A percentile compares a stretch with the other conserved stretches of the same genome.
Evolutionary conservation across 2,329 filamentous ascomycete species (phyloP).

Genomic region (Purpureocillium lavendulum): DNA sequence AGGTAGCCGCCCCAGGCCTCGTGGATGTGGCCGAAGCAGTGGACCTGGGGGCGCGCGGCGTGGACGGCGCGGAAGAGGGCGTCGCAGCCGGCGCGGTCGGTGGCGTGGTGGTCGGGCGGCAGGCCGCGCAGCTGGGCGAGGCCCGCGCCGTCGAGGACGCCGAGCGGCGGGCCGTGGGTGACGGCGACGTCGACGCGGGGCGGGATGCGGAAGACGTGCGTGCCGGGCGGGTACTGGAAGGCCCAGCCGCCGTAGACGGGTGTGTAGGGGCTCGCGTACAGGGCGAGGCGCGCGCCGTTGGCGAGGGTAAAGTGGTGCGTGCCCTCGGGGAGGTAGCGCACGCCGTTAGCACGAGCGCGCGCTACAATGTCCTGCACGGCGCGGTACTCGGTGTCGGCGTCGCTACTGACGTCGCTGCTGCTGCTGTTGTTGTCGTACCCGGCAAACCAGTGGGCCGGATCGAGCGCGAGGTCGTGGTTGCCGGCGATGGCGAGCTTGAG

Average conservation of each 20-base stretch:
- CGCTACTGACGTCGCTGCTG: no score
- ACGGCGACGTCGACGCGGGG: slow-evolving; percentile 35
- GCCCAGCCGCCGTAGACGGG: slow-evolving; percentile 36
- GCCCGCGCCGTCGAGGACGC: slow-evolving; percentile 35
- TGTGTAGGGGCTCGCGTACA: slow-evolving; percentile 48
- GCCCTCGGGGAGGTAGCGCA: slow-evolving; percentile 39
- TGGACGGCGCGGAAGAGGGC: slow-evolving; percentile 37
- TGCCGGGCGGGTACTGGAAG: slow-evolving; percentile 35
- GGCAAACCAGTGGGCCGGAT: slow-evolving; percentile 14
- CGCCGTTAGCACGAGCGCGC: slow-evolving; percentile 24
- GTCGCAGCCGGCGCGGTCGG: slow-evolving; percentile 30
- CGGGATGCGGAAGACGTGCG: slow-evolving; percentile 29
- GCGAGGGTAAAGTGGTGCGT: slow-evolving; percentile 34
- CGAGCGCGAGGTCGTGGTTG: slow-evolving; percentile 43
- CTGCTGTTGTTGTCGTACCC: slow-evolving; percentile 15
- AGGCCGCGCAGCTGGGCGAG: slow-evolving; percentile 1
- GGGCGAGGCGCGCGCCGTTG: slow-evolving; percentile 38
- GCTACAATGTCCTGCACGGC: slow-evolving; percentile 27
- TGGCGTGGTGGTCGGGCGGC: neutral
- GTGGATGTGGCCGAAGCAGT: slow-evolving; percentile 54
- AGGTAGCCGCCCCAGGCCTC: slow-evolving; percentile 49
- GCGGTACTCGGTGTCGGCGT: neutral
- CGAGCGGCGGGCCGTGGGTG: slow-evolving; percentile 46
- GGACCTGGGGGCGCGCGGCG: slow-evolving; percentile 32
- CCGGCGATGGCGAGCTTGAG: slow-evolving; percentile 47